Evolutionary conservation across 345 rosid species (phyloP).

Genomic region (Eucalyptus polyanthemos): DNA sequence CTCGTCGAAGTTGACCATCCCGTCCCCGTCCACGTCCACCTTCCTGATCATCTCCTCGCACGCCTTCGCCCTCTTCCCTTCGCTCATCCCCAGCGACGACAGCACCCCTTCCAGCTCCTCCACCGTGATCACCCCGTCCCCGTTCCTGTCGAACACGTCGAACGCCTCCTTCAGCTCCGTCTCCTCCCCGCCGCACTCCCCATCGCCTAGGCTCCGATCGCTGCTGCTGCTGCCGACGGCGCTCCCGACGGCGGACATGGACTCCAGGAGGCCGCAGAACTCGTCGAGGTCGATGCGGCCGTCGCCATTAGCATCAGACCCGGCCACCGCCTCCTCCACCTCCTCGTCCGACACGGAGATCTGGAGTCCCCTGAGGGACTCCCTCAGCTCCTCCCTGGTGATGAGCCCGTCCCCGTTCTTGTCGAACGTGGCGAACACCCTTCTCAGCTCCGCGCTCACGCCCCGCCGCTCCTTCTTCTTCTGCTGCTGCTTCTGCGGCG

Average conservation of each 20-base stretch:
- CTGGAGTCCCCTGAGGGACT: conserved; percentile 57
- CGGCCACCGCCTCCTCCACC: conserved; percentile 58
- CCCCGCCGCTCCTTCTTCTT: not conserved
- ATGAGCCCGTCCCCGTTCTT: conserved; percentile 77
- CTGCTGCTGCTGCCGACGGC: not conserved
- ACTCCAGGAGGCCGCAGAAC: conserved; percentile 31
- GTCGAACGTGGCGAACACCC: conserved; percentile 89
- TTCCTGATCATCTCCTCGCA: conserved; percentile 77
- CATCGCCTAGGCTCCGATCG: not conserved
- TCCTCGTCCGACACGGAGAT: conserved; percentile 59
- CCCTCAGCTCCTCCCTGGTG: conserved; percentile 56
- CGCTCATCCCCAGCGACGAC: conserved; percentile 70
- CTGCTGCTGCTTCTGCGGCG: not conserved
- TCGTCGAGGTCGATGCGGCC: conserved; percentile 79
- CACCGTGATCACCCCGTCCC: conserved; percentile 85
- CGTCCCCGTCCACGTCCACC: conserved; percentile 95
- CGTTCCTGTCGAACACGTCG: conserved; percentile 80
- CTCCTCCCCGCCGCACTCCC: conserved; percentile 4
- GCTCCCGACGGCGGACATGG: conserved; percentile 52
- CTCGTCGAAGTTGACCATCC: conserved; percentile 75
- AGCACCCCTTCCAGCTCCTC: conserved; percentile 79
- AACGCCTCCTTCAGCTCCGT: conserved; percentile 84
- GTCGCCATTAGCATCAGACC: conserved; percentile 71
- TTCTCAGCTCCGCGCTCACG: conserved; percentile 22
- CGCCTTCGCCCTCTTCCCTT: conserved; percentile 72